phyloP scores from a whole-genome alignment of 2,329 filamentous ascomycete genomes.

The Fusarium armeniacum region DNA sequence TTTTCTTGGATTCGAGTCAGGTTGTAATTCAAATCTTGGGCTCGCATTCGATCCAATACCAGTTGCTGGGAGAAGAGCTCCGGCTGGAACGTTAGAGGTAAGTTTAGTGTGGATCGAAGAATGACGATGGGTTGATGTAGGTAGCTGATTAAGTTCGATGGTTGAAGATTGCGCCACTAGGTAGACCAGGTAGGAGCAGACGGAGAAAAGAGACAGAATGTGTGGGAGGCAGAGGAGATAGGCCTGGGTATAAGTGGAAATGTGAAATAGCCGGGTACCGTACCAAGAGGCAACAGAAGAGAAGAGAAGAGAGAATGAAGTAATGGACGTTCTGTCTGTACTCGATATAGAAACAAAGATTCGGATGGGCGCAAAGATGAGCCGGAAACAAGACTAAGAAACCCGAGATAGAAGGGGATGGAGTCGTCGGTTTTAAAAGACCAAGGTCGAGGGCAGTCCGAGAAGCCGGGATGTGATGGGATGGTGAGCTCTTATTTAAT shows the following conservation, averaged over 20 bases:
- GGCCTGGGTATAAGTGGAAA: not conserved
- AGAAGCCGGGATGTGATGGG: constrained; percentile 31
- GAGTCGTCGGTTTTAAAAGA: constrained; percentile 24
- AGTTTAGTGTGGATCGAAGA: constrained; percentile 20
- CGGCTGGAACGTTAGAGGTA: constrained; percentile 29
- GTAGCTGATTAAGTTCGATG: constrained; percentile 1
- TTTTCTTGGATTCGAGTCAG: constrained; percentile 27
- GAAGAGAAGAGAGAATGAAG: not conserved
- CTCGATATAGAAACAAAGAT: constrained; percentile 30
- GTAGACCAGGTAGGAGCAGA: not conserved
- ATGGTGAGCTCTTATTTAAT: constrained; percentile 43
- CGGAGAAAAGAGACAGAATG: not conserved
- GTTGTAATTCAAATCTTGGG: constrained; percentile 16
- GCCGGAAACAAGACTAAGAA: constrained; percentile 36
- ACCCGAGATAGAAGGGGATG: constrained; percentile 24
- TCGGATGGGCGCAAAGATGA: constrained; percentile 39
- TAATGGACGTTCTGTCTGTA: constrained; percentile 1
- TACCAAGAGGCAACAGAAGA: not conserved
- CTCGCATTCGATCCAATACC: constrained; percentile 27
- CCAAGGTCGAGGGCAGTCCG: constrained; percentile 18
- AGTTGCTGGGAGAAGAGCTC: constrained; percentile 29
- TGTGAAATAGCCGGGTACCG: not conserved
- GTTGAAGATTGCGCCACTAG: constrained; percentile 18
- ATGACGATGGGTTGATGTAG: constrained; percentile 20
- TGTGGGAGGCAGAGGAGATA: not conserved